A percentile compares a stretch with the other conserved stretches of the same genome.
phyloP scores from a whole-genome alignment of 805 yeast genomes.

The Jamesozyma spencerorum region DNA sequence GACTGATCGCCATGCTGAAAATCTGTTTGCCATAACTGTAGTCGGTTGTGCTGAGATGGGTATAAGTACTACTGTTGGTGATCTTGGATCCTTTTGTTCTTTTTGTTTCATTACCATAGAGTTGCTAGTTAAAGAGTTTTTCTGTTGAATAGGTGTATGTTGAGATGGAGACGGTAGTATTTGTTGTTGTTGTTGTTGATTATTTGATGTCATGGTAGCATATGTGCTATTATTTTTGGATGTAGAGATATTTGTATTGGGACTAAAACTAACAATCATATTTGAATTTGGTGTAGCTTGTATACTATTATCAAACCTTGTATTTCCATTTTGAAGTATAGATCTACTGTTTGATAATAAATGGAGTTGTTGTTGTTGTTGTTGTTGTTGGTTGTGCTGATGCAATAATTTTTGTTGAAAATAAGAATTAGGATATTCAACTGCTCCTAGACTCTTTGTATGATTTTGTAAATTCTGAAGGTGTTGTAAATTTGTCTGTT shows the following conservation, averaged over 20 bases:
- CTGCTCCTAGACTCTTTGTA: slow-evolving; percentile 34
- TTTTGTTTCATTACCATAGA: not conserved
- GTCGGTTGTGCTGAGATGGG: slow-evolving; percentile 70
- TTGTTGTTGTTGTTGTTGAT: slow-evolving; percentile 1
- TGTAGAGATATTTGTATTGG: not conserved
- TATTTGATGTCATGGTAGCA: not conserved
- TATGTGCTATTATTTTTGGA: not conserved
- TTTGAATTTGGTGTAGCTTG: not conserved
- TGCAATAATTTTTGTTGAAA: slow-evolving; percentile 1
- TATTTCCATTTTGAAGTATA: not conserved
- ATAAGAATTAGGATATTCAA: slow-evolving; percentile 3
- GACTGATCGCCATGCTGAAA: slow-evolving; percentile 76
- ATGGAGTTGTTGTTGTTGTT: slow-evolving; percentile 7
- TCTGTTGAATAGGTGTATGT: too few relatives aligned
- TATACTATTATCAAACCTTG: not conserved
- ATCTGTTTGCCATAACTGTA: slow-evolving; percentile 71
- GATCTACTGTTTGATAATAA: not conserved
- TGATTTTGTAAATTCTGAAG: slow-evolving; percentile 13
- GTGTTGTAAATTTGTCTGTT: slow-evolving; percentile 20
- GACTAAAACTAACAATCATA: not conserved
- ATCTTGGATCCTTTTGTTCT: slow-evolving; percentile 33
- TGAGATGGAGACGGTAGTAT: too few relatives aligned
- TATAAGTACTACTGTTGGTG: slow-evolving; percentile 39
- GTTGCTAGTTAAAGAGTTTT: slow-evolving; percentile 2
- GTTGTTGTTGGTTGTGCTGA: slow-evolving; percentile 5